Evolutionary conservation across 306 rosid genomes (phyloP).

Genomic region (Luffa aegyptiaca): DNA sequence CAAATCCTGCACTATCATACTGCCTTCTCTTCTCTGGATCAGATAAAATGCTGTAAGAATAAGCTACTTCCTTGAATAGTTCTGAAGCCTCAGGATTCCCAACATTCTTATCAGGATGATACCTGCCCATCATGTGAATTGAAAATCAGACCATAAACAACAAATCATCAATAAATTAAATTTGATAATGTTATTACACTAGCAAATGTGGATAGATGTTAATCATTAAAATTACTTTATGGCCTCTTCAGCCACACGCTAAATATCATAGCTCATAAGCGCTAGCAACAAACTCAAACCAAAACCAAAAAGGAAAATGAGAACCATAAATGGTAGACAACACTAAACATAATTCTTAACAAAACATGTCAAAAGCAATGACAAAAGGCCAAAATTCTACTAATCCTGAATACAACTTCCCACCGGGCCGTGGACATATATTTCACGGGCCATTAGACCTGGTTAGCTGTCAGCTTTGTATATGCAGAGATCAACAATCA

Average conservation of each 20-base stretch:
- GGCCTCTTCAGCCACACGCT: background rate
- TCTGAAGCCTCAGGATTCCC: slow-evolving; percentile 93
- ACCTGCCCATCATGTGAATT: slow-evolving; percentile 31
- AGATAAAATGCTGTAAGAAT: slow-evolving; percentile 82
- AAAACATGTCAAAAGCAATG: background rate
- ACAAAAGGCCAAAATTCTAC: background rate
- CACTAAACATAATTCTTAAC: background rate
- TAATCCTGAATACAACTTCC: background rate
- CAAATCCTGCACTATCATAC: slow-evolving; percentile 88
- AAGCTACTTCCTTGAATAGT: slow-evolving; percentile 88
- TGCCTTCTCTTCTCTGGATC: slow-evolving; percentile 99
- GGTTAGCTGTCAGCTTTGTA: background rate
- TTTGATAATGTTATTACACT: background rate
- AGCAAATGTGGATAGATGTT: background rate
- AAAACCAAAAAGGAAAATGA: background rate
- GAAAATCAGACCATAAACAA: background rate
- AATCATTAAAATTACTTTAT: background rate
- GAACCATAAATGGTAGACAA: background rate
- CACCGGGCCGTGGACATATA: background rate
- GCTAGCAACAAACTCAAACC: background rate
- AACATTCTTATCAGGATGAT: slow-evolving; percentile 95
- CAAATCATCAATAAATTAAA: background rate
- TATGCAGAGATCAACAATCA: background rate
- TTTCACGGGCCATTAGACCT: background rate
- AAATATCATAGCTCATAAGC: background rate